A percentile compares a stretch with the other conserved stretches of the same genome.
phyloP scores from a whole-genome alignment of 2,329 filamentous ascomycete species.

The Ceratocystis alfenasii region DNA sequence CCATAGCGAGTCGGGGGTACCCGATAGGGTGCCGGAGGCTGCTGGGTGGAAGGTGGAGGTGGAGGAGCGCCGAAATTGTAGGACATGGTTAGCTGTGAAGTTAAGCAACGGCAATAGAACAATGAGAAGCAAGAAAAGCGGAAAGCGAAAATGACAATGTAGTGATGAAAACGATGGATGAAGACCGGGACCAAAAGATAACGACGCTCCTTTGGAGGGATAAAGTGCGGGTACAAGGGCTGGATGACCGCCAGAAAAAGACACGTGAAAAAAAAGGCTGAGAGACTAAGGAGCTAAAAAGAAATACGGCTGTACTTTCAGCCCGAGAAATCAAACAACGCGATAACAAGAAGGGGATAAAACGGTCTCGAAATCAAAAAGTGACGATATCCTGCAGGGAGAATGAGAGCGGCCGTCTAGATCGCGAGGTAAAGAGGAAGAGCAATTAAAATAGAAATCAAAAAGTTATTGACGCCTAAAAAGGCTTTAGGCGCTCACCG shows the following conservation, averaged over 20 bases:
- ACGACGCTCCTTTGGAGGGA: no score
- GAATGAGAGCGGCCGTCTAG: background rate
- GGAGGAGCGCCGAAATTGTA: constrained; percentile 46
- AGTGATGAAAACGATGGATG: no score
- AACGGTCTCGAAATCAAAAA: background rate
- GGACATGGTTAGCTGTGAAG: constrained; percentile 31
- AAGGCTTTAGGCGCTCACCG: background rate
- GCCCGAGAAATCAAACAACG: background rate
- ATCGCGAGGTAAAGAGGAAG: no score
- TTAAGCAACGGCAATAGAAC: background rate
- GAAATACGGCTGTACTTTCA: background rate
- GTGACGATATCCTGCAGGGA: background rate
- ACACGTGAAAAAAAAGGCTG: no score
- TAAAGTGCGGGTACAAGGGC: no score
- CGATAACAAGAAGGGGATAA: no score
- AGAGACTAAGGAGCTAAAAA: background rate
- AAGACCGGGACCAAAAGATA: no score
- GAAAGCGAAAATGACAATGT: no score
- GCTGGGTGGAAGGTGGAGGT: constrained; percentile 36
- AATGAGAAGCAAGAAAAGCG: no score
- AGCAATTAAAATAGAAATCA: no score
- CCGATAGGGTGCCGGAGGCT: constrained; percentile 36
- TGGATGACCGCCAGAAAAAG: no score
- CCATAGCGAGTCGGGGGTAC: constrained; percentile 29
- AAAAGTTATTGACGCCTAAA: no score